phyloP scores from a whole-genome alignment of 371 early-diverging fungal genomes.

The Lichtheimia corymbifera region DNA sequence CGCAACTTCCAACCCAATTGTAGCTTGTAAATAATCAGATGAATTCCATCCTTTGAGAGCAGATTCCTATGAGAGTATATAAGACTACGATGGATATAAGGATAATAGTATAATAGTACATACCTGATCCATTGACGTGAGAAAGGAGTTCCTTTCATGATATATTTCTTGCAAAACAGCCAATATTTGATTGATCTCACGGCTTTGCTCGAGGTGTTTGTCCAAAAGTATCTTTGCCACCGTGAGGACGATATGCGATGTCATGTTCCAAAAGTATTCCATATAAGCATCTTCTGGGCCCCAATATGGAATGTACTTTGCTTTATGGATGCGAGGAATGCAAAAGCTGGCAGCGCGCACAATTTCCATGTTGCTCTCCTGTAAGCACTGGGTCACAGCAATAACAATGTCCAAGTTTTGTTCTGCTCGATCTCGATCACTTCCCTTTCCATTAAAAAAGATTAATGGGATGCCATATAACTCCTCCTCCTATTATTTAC shows the following conservation, averaged over 20 bases:
- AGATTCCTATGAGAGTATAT: neutral
- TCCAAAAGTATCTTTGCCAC: conserved; percentile 47
- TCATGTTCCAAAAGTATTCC: conserved; percentile 64
- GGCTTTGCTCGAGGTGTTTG: neutral
- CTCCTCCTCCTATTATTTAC: neutral
- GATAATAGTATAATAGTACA: neutral
- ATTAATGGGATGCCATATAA: neutral
- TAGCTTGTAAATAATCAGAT: conserved; percentile 46
- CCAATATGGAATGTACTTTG: conserved; percentile 57
- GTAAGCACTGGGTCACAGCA: conserved; percentile 3
- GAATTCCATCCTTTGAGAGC: conserved; percentile 8
- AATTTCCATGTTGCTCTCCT: neutral
- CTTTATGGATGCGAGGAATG: conserved; percentile 57
- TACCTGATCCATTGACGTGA: conserved; percentile 1
- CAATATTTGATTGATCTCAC: neutral
- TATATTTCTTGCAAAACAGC: neutral
- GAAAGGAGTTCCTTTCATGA: neutral
- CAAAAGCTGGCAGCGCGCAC: conserved; percentile 57
- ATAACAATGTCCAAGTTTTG: neutral
- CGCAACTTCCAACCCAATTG: conserved; percentile 71
- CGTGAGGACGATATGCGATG: conserved; percentile 45
- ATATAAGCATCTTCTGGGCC: conserved; percentile 50
- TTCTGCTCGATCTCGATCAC: neutral
- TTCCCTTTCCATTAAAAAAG: neutral
- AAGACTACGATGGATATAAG: neutral